Conservation (phyloP, 352 stramenopile genomes). For the Globisporangium iwayamae region DNA sequence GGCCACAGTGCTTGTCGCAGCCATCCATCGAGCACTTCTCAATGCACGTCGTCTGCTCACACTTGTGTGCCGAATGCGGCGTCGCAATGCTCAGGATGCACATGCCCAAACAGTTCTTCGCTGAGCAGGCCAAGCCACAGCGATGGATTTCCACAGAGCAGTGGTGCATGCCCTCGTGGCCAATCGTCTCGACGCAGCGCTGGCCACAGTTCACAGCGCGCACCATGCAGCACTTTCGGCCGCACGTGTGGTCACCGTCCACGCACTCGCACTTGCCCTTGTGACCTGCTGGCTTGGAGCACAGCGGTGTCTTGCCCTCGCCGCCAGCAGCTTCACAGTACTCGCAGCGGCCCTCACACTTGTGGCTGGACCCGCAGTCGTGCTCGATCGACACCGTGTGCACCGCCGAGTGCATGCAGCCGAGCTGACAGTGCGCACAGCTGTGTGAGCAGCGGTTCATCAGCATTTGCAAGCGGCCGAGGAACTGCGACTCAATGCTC, state of each 20-base stretch:
- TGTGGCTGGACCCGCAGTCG: constrained; percentile 51
- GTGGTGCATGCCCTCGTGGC: constrained; percentile 40
- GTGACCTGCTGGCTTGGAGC: constrained; percentile 54
- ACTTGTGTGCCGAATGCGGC: constrained; percentile 57
- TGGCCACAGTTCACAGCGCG: constrained; percentile 51
- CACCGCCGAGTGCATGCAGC: constrained; percentile 55
- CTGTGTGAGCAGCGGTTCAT: constrained; percentile 54
- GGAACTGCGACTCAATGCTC: constrained; percentile 37
- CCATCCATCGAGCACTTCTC: constrained; percentile 56
- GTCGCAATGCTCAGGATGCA: constrained; percentile 56
- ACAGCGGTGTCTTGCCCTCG: constrained; percentile 30
- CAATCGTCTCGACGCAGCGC: constrained; percentile 38
- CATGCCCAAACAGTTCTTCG: constrained; percentile 30
- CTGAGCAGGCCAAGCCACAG: constrained; percentile 51
- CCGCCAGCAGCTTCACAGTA: constrained; percentile 40
- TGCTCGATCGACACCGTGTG: constrained; percentile 31
- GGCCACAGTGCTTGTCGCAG: constrained; percentile 46
- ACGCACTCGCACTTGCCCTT: constrained; percentile 63
- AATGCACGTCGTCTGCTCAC: constrained; percentile 52
- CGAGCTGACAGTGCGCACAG: constrained; percentile 48
- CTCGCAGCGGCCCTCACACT: constrained; percentile 37
- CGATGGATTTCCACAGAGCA: constrained; percentile 56
- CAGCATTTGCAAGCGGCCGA: constrained; percentile 43
- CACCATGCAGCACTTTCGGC: constrained; percentile 32
- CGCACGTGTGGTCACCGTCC: constrained; percentile 64